phyloP scores from a whole-genome alignment of 345 rosid species.

The Syzygium jambos region DNA sequence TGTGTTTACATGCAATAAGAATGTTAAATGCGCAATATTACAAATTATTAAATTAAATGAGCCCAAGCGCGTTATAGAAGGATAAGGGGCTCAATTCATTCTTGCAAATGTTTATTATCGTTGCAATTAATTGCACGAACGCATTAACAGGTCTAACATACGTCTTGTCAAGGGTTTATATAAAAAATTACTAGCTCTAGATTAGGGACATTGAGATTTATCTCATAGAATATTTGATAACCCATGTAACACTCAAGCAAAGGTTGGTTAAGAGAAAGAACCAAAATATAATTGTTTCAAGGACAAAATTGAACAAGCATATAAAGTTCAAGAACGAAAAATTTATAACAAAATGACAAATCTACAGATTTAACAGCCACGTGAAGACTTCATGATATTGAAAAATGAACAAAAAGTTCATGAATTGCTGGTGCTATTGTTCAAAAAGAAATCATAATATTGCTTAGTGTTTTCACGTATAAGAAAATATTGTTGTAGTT shows the following conservation, averaged over 20 bases:
- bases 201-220: neutral
- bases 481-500: neutral
- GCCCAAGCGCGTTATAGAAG: rapidly evolving
- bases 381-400: neutral
- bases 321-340: neutral
- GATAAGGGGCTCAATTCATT: rapidly evolving
- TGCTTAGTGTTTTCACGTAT: neutral
- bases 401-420: neutral
- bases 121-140: neutral
- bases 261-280: neutral
- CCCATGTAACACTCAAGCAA: rapidly evolving
- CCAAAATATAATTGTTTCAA: neutral
- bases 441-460: neutral
- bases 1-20: neutral
- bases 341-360: neutral
- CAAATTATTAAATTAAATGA: neutral
- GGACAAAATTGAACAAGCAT: neutral
- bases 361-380: neutral
- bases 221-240: neutral
- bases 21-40: neutral
- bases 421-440: rapidly evolving
- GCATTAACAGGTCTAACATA: too few species aligned
- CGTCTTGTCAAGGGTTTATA: neutral
- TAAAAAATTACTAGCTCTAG: neutral
- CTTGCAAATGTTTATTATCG: rapidly evolving